Base-by-base conservation (phyloP, 805 yeast species). In the Metschnikowia hibisci region DNA sequence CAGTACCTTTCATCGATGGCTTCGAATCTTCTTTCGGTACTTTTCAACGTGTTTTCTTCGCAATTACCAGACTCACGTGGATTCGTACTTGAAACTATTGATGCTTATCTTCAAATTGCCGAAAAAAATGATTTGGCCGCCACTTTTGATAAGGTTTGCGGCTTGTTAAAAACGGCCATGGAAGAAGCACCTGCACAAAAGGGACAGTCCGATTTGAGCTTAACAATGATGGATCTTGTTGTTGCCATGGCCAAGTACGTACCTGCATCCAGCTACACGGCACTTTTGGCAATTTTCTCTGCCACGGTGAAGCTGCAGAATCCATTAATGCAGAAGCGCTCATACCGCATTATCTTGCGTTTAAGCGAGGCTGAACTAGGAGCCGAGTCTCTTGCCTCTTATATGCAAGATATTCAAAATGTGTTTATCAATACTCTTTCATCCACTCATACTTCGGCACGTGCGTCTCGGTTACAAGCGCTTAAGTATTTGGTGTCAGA, bases 21-120 rank as follows among this genome's bases (percentile, higher is more conserved):
- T 4, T 65, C 86, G 4, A 90, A 93, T 51, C 60, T 93, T 39
- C 71, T 93, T 40, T 84, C 96, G 10, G 96, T 89, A 15, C 69
- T 93, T 39, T 87, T 91, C 73, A 93, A 93, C 56, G 95, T 93
- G 13, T 93, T 86, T 64, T 80, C 91, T n/a, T 90, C 89, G 53
- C 89, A 97, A 9, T 67, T 79, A 34, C 84, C 93, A 30, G 93
- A 87, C 42, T 77, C 88, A 12, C 80, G 98, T 63, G 86, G 87
- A 10, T 88, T 75, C 61, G 80, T 93, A 39, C 73, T 89, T 45
- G 97, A 91, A 48, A 82, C 96, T 8, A 87, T 91, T 55, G 90
- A 88, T 54, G 76, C 82, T 0, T 90, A 83, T 62, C 69, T 93
- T 47, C 78, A 81, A 47, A 81, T 91, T 30, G 77, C 89, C 8